These are phyloP conservation scores for Fusarium penzigii DNA, from an alignment of 2,329 filamentous ascomycete species.

Conservation along the genomic window DNA sequence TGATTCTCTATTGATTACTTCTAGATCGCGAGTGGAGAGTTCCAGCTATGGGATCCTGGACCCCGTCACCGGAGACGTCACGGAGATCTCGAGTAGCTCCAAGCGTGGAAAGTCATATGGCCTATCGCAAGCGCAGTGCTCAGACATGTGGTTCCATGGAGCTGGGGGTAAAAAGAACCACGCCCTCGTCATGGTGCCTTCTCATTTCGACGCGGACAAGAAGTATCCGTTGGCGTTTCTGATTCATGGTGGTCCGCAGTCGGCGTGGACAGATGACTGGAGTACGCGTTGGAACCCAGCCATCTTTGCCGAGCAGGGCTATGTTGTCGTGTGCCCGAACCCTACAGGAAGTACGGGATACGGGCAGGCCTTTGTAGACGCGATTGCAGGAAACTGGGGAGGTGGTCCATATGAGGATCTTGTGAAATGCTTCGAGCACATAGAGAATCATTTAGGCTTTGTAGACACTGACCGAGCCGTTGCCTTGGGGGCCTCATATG, in stretches of 20 bases:
- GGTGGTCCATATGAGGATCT: conserved; percentile 82
- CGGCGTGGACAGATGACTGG: conserved; percentile 75
- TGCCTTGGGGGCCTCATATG: conserved; percentile 73
- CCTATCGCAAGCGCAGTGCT: conserved; percentile 62
- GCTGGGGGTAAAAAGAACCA: conserved; percentile 67
- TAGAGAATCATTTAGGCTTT: conserved; percentile 64
- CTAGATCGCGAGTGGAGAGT: conserved; percentile 71
- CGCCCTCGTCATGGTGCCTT: conserved; percentile 66
- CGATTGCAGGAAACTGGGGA: conserved; percentile 81
- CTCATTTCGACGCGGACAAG: conserved; percentile 65
- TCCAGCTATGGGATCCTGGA: conserved; percentile 66
- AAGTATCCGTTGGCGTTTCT: conserved; percentile 79
- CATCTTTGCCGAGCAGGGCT: conserved; percentile 84
- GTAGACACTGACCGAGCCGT: conserved; percentile 71
- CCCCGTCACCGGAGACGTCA: conserved; percentile 37
- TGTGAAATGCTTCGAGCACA: conserved; percentile 74
- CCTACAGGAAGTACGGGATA: conserved; percentile 83
- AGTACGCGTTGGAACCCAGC: conserved; percentile 84
- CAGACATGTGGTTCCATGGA: conserved; percentile 70
- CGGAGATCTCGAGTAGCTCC: conserved; percentile 62
- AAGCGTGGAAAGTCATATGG: conserved; percentile 68
- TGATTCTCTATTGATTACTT: conserved; percentile 60
- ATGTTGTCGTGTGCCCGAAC: conserved; percentile 79
- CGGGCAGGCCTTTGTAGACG: conserved; percentile 74
- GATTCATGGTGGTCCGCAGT: conserved; percentile 82